These are phyloP conservation scores for Colletotrichum sp. DNA, from an alignment of 2,329 filamentous ascomycete species.

Conservation along the genomic window DNA sequence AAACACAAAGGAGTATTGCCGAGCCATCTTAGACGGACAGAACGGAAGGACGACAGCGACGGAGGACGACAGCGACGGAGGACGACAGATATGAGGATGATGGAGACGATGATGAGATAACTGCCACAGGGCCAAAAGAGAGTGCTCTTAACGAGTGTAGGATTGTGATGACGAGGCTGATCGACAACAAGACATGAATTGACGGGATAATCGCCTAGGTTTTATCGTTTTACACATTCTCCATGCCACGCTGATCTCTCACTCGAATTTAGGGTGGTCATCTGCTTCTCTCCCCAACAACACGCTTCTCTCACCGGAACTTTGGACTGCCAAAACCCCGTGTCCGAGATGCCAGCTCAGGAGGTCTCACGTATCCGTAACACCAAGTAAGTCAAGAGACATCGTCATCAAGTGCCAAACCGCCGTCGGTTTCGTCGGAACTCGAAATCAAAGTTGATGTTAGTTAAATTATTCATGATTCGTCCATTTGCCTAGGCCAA, in stretches of 20 bases:
- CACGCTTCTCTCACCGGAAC: not conserved
- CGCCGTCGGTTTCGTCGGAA: not conserved
- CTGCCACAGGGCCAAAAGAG: not conserved
- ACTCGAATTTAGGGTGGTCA: accelerated
- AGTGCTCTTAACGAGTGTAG: not conserved
- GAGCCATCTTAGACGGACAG: not conserved
- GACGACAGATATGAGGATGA: not conserved
- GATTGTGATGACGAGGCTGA: not conserved
- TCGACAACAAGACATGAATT: not conserved
- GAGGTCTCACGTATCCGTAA: not conserved
- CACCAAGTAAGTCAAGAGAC: not conserved
- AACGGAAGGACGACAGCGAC: accelerated
- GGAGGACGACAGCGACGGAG: not conserved
- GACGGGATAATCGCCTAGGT: not conserved
- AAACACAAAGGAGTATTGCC: not conserved
- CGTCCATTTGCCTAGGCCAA: not conserved
- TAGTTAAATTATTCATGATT: not conserved
- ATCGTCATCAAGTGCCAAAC: not conserved
- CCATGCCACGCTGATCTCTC: not conserved
- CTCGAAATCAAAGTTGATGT: not conserved
- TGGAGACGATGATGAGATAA: not conserved
- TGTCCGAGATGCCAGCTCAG: not conserved
- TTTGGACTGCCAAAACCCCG: not conserved
- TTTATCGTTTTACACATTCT: not conserved
- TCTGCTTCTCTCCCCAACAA: not conserved